Evolutionary conservation across 345 rosid genomes (phyloP).

Genomic region (Populus alba): DNA sequence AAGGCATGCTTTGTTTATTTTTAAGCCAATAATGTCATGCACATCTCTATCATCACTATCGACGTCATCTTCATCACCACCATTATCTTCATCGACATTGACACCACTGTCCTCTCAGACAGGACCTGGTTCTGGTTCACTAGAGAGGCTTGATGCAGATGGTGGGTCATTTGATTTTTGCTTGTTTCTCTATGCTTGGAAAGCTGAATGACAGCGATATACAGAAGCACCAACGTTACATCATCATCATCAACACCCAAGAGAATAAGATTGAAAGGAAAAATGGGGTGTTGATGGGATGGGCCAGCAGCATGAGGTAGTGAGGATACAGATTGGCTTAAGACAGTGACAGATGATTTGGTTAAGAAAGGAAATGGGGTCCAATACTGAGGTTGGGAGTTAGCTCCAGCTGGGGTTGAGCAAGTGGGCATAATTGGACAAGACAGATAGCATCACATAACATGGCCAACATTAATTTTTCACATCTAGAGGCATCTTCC

Average conservation of each 20-base stretch:
- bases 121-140: conserved; percentile 31
- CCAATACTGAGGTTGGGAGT: conserved; percentile 26
- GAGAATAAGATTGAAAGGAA: conserved; percentile 16
- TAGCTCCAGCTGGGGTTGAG: conserved; percentile 41
- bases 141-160: conserved; percentile 30
- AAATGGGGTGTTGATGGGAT: conserved; percentile 11
- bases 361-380: conserved; percentile 26
- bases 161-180: conserved; percentile 48
- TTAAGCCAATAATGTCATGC: conserved; percentile 46
- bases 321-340: conserved; percentile 17
- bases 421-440: conserved; percentile 55
- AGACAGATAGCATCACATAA: conserved; percentile 44
- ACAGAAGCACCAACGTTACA: neutral
- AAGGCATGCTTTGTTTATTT: conserved; percentile 63
- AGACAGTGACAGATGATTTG: conserved; percentile 25
- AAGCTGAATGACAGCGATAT: conserved; percentile 35
- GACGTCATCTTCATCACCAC: conserved; percentile 24
- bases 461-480: conserved; percentile 23
- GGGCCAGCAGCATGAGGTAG: conserved; percentile 27
- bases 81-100: conserved; percentile 34
- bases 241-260: conserved; percentile 10
- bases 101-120: conserved; percentile 39
- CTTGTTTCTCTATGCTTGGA: conserved; percentile 68
- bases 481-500: conserved; percentile 31
- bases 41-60: conserved; percentile 22